These are phyloP conservation scores for Candida oleophila DNA, from an alignment of 805 yeast genomes.

Conservation along the genomic window DNA sequence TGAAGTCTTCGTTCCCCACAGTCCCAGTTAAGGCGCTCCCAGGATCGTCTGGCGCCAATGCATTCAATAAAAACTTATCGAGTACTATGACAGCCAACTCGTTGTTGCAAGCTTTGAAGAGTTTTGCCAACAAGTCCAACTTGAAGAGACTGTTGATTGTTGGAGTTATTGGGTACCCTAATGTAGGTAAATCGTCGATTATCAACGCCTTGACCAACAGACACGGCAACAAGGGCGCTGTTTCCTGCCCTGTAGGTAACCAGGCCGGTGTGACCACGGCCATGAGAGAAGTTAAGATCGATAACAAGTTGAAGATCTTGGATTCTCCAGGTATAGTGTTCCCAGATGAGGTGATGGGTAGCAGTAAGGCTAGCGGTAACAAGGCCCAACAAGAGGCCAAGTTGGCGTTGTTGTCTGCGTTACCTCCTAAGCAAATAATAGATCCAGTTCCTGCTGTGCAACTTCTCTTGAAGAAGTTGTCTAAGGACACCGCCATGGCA, in stretches of 20 bases:
- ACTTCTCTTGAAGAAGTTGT: slow-evolving; percentile 69
- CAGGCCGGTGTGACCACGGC: slow-evolving; percentile 97
- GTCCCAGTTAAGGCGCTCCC: slow-evolving; percentile 82
- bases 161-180: slow-evolving; percentile 97
- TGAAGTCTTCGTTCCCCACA: slow-evolving; percentile 85
- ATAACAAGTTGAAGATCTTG: slow-evolving; percentile 79
- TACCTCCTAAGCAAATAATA: slow-evolving; percentile 79
- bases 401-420: slow-evolving; percentile 79
- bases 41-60: slow-evolving; percentile 64
- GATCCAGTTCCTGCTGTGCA: slow-evolving; percentile 86
- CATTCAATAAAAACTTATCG: slow-evolving; percentile 73
- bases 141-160: slow-evolving; percentile 87
- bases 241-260: slow-evolving; percentile 93
- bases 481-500: slow-evolving; percentile 75
- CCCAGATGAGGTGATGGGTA: slow-evolving; percentile 56
- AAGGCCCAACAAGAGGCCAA: slow-evolving; percentile 81
- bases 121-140: slow-evolving; percentile 80
- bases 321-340: slow-evolving; percentile 98
- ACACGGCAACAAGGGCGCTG: slow-evolving; percentile 56
- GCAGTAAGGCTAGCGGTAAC: slow-evolving; percentile 43
- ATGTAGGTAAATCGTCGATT: slow-evolving; percentile 93
- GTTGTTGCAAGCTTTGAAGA: slow-evolving; percentile 76
- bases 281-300: slow-evolving; percentile 88
- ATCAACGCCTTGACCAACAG: slow-evolving; percentile 85
- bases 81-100: slow-evolving; percentile 70